A percentile compares a stretch with the other conserved stretches of the same genome.
Evolutionary conservation across 257 asterid species (phyloP).

Genomic region (Solanum chmielewskii): DNA sequence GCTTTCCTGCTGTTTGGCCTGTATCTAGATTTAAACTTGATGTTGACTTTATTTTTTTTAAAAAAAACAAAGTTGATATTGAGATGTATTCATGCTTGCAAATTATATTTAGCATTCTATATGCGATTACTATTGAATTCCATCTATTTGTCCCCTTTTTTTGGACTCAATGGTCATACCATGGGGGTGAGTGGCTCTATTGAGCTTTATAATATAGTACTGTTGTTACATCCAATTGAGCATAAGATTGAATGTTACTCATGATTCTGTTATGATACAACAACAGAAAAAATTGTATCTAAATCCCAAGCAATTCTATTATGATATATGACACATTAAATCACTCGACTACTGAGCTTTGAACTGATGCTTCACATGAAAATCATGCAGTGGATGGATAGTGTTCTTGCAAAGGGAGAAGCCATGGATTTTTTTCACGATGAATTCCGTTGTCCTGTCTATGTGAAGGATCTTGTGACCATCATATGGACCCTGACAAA

Average conservation of each 20-base stretch:
- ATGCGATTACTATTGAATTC: not conserved
- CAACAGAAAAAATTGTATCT: not conserved
- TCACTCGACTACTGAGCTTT: not conserved
- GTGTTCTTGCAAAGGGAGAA: conserved; percentile 69
- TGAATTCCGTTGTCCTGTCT: conserved; percentile 90
- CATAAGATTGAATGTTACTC: not conserved
- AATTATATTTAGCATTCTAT: not conserved
- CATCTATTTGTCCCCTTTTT: not conserved
- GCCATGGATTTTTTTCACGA: conserved; percentile 56
- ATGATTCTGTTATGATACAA: not conserved
- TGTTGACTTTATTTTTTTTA: not conserved
- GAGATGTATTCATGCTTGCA: not conserved
- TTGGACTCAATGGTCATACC: not conserved
- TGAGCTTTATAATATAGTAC: not conserved
- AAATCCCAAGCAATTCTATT: not conserved
- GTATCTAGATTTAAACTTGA: not conserved
- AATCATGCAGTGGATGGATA: conserved; percentile 79
- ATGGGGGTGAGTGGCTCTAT: not conserved
- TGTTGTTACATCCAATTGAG: not conserved
- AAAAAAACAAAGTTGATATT: not conserved
- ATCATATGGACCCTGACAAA: conserved; percentile 26
- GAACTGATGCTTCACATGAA: not conserved
- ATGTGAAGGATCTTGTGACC: conserved; percentile 71
- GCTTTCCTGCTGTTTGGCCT: not conserved
- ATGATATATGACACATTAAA: not conserved